Evolutionary conservation across 2,329 filamentous ascomycete genomes (phyloP).

Genomic region (Fusarium pilosicola): DNA sequence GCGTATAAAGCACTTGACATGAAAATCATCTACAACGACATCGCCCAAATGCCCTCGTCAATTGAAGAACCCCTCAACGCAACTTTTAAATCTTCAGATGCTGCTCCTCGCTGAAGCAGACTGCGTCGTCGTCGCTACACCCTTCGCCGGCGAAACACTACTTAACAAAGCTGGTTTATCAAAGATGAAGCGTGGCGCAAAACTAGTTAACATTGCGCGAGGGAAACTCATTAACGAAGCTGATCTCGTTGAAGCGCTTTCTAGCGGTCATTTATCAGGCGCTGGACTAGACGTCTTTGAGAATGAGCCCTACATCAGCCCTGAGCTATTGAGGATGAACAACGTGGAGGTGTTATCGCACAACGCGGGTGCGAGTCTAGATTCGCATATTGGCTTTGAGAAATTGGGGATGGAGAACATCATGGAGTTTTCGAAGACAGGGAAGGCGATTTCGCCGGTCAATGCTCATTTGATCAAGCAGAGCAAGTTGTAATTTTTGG

Average conservation of each 20-base stretch:
- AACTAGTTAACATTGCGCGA: slow-evolving; percentile 77
- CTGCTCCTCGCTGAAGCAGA: slow-evolving; percentile 40
- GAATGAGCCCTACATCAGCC: slow-evolving; percentile 66
- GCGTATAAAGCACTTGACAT: slow-evolving; percentile 43
- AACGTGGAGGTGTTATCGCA: slow-evolving; percentile 43
- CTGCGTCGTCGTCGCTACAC: slow-evolving; percentile 40
- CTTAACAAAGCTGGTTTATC: slow-evolving; percentile 65
- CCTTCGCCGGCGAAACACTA: slow-evolving; percentile 36
- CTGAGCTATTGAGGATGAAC: slow-evolving; percentile 40
- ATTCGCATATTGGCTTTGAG: slow-evolving; percentile 42
- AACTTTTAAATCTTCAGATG: slow-evolving; percentile 33
- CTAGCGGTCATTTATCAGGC: slow-evolving; percentile 69
- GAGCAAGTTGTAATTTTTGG: slow-evolving; percentile 22
- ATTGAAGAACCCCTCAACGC: slow-evolving; percentile 30
- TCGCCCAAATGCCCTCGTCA: slow-evolving; percentile 33
- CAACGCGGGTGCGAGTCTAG: slow-evolving; percentile 41
- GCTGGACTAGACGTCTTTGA: slow-evolving; percentile 78
- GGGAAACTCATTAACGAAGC: slow-evolving; percentile 78
- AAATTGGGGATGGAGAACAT: slow-evolving; percentile 43
- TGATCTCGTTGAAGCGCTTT: slow-evolving; percentile 72
- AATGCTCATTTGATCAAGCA: slow-evolving; percentile 42
- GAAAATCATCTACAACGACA: slow-evolving; percentile 45
- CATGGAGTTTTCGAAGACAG: slow-evolving; percentile 31
- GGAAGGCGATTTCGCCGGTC: slow-evolving; percentile 41
- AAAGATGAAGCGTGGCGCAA: slow-evolving; percentile 76